Base-by-base conservation (phyloP, 345 rosid genomes). In the Geranium rotundifolium region DNA sequence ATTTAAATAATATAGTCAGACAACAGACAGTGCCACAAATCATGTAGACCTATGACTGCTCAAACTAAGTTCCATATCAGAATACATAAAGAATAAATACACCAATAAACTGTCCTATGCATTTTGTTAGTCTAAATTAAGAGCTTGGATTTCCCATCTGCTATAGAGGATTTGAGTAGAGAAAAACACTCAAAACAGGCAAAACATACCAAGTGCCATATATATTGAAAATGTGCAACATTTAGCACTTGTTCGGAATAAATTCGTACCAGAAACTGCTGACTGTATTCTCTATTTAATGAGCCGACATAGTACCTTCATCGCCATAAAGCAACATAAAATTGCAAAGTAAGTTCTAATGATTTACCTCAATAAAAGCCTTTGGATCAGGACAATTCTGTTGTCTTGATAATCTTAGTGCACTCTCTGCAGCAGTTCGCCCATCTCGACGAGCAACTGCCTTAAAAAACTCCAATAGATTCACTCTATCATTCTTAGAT, bases 371-470 rank as follows among this genome's bases (percentile, higher is more conserved):
- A 29, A 85, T 73, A 76, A 90, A 95, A 63, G 85, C 90, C 67
- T 74, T 75, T 0, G 99, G 99, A 70, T 85, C 67, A 17, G 99
- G 99, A 76, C 99, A 95, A 20, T 82, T 86, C 70, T 95, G 97
- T 75, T 68, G 89, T 67, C 77, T 89, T 4, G 99, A 88, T 74
- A 95, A 64, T 66, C 81, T 85, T n/a, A 95, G 84, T 0, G 96
- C 71, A 61, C 82, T 54, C 63, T 95, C 95, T 71, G 95, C 99
- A 58, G 96, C 99, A 60, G 88, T 80, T 34, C 83, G 86, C 6
- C 99, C 99, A 70, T 95, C 99, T 69, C 97, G 81, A 50, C 76
- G 71, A 15, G 99, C 96, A 71, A 95, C 89, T 34, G 99, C 91
- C 81, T 86, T 88, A 75, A 95, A 90, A 68, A 95, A 90, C 10